These are phyloP conservation scores for Penicillium glabrum DNA, from an alignment of 2,329 filamentous ascomycete genomes.

Conservation along the genomic window DNA sequence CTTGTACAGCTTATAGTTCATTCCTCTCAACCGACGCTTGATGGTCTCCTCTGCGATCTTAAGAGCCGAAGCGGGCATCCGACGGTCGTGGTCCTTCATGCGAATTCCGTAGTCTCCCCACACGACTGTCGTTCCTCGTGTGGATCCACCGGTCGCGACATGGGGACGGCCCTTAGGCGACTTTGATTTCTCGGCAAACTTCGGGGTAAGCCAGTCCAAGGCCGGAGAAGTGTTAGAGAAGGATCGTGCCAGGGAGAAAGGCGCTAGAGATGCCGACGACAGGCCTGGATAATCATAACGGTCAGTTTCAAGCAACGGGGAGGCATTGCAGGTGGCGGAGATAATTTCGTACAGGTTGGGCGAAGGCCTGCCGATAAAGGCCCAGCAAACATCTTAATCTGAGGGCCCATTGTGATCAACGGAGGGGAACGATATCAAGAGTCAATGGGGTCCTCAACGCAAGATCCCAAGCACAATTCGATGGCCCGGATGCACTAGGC, in stretches of 20 bases:
- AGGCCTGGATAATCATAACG: slow-evolving; percentile 22
- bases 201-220: slow-evolving; percentile 79
- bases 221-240: slow-evolving; percentile 70
- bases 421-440: slow-evolving; percentile 7
- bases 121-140: slow-evolving; percentile 88
- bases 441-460: slow-evolving; percentile 8
- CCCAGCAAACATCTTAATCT: slow-evolving; percentile 37
- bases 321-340: background rate
- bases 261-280: slow-evolving; percentile 26
- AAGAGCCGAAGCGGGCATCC: slow-evolving; percentile 82
- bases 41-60: slow-evolving; percentile 94
- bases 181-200: slow-evolving; percentile 77
- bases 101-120: slow-evolving; percentile 96
- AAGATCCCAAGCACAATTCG: slow-evolving; percentile 22
- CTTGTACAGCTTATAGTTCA: slow-evolving; percentile 91
- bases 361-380: slow-evolving; percentile 35
- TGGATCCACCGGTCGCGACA: slow-evolving; percentile 86
- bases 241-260: slow-evolving; percentile 52
- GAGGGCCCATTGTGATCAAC: slow-evolving; percentile 32
- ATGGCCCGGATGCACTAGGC: slow-evolving; percentile 17
- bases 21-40: slow-evolving; percentile 79
- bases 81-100: slow-evolving; percentile 88
- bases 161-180: slow-evolving; percentile 83
- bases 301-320: slow-evolving; percentile 21
- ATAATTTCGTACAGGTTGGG: slow-evolving; percentile 32